Base-by-base conservation (phyloP, 345 rosid genomes). In the Fremontodendron californicum region DNA sequence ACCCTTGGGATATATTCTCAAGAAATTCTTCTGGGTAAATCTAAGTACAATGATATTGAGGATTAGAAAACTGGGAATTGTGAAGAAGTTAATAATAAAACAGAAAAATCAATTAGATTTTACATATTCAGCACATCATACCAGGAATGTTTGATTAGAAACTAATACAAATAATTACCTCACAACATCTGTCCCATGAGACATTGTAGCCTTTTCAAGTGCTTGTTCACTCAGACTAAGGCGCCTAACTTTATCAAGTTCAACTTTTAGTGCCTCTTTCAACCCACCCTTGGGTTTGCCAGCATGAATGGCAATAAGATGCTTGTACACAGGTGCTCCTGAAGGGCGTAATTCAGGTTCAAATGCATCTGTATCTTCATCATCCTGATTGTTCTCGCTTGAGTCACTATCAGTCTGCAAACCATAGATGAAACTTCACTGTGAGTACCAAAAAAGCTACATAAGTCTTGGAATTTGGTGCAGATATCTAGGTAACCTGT, bases 151-250 rank as follows among this genome's bases (percentile, higher is more conserved):
- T 35, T 54, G 13, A 31, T 45, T 39, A 73, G 52, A 76, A 66
- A 51, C 58, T 65, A 48, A 35, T 33, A 35, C 27, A 48, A 54
- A 42, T 15, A 27, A 83, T 13, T 84, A 92, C 94, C 94, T 88
- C 60, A 93, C 92, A 72, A 91, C 82, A 60, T 88, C 89, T 23
- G 78, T 81, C 33, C 90, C 89, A 67, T 89, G 80, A 42, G 90
- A 80, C 35, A 80, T 68, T 25, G 91, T 81, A 23, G 91, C 91
- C 75, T 81, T 87, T 80, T 89, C 90, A 54, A 93, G 91, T 75
- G 81, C 84, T 6, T 86, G 89, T 64, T 93, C 97, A 37, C 93
- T 89, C 83, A 92, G 78, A 71, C 97, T 92, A 71, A 90, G 74
- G 29, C 94, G 88, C 75, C 89, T 83, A 57, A 88, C 82, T 62